Base-by-base conservation (phyloP, 2,329 filamentous ascomycete genomes). In the Fusarium denticulatum region DNA sequence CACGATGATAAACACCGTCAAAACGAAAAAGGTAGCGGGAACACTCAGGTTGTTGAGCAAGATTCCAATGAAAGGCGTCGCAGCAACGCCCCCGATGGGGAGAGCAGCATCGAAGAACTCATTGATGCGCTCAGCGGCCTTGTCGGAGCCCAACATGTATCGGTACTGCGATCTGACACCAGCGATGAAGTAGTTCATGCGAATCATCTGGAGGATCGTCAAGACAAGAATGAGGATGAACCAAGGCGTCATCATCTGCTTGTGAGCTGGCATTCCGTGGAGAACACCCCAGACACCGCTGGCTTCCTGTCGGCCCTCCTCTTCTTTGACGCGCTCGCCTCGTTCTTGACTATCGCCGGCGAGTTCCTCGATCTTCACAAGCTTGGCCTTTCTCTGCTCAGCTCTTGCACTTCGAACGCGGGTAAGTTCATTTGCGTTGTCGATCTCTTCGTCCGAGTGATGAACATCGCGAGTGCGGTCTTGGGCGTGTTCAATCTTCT, bases 201-300 rank as follows among this genome's bases (percentile, higher is more conserved):
- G 85, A 34, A 89, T 83, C 87, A 89, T 90, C 75, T 89, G 87
- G 6, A 89, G 76, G 3, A 88, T 82, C 0, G 84, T 94, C 76
- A 94, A 89, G 9, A 91, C 77, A 1, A 92, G 87, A 56, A 94
- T 90, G n/a, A 94, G 86, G 18, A 91, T 82, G 80, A 93, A 94
- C 91, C 92, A 94, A 0, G 89, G 89, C 3, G 90, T 90, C 37
- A 83, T 81, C 80, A 94, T 92, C 80, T 95, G 93, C 66, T 88
- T 80, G 10, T 86, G 79, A 2, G 91, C 91, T 4, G 91, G 87
- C 53, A 86, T 83, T 11, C 91, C 91, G 75, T 95, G 93, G 52
- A 95, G 84, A 5, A 90, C 90, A 15, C 93, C 93, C 90, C 92
- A 94, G 13, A 94, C 90, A 6, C 91, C 91, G 12, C 88, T 90